These are phyloP conservation scores for Thielaviopsis cerberus DNA, from an alignment of 2,329 filamentous ascomycete genomes.

Conservation along the genomic window DNA sequence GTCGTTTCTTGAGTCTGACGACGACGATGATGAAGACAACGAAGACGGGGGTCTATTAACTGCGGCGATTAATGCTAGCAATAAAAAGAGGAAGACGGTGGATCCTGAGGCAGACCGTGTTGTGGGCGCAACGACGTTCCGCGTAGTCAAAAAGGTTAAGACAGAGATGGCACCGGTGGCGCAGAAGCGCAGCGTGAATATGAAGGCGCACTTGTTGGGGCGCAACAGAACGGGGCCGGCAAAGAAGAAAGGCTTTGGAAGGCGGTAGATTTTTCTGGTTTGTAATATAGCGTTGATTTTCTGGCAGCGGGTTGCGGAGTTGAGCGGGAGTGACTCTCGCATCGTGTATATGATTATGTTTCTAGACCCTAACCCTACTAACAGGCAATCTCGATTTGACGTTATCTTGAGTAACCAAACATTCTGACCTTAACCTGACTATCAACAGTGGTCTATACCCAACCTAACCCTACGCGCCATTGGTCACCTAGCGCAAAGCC, in stretches of 20 bases:
- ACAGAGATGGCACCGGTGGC: conserved; percentile 29
- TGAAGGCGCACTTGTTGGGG: conserved; percentile 27
- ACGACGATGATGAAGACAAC: conserved; percentile 21
- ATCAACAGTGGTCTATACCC: no score
- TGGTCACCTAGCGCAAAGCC: no score
- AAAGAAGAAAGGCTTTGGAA: conserved; percentile 28
- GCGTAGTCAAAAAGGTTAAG: conserved; percentile 28
- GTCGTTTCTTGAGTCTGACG: conserved; percentile 36
- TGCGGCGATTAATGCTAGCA: conserved; percentile 17
- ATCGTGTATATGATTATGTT: not conserved
- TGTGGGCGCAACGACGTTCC: conserved; percentile 35
- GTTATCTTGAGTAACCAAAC: no score
- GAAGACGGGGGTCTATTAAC: conserved; percentile 18
- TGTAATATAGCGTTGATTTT: not conserved
- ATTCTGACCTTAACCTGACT: no score
- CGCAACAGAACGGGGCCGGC: conserved; percentile 24
- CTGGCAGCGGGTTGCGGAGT: not conserved
- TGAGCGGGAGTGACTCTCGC: not conserved
- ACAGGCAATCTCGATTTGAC: no score
- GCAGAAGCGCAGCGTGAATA: conserved; percentile 23
- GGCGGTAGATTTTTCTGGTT: conserved; percentile 5
- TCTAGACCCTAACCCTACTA: not conserved
- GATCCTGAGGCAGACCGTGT: conserved; percentile 26
- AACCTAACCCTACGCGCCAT: no score
- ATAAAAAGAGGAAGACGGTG: not conserved